phyloP scores from a whole-genome alignment of 1,284 basidiomycete genomes.

The Melampsora americana region DNA sequence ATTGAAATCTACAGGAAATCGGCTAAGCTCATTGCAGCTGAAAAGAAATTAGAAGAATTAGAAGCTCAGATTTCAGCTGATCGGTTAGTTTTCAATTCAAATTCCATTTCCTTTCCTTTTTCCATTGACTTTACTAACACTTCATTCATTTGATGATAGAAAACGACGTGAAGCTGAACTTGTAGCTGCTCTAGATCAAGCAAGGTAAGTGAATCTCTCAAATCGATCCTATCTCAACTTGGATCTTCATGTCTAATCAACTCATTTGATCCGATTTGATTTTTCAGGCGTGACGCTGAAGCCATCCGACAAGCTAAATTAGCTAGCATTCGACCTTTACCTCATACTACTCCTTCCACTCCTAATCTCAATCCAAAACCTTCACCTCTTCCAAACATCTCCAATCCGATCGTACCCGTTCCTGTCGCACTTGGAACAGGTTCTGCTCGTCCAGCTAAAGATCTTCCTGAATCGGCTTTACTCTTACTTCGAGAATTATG shows the following conservation, averaged over 20 bases:
- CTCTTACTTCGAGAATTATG: constrained; percentile 40
- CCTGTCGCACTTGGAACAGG: constrained; percentile 4
- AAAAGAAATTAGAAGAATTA: constrained; percentile 28
- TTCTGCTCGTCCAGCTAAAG: constrained; percentile 19
- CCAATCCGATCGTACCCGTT: background rate
- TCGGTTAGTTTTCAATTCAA: constrained; percentile 3
- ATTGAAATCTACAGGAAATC: constrained; percentile 27
- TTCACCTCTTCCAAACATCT: background rate
- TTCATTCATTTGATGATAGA: background rate
- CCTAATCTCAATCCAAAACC: constrained; percentile 6
- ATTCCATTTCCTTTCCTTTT: background rate
- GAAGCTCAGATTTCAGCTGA: constrained; percentile 34
- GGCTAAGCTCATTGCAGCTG: constrained; percentile 26
- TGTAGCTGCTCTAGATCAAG: constrained; percentile 33
- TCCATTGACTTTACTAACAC: background rate
- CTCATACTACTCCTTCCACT: constrained; percentile 5
- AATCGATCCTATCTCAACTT: background rate
- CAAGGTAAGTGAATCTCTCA: constrained; percentile 13
- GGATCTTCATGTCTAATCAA: background rate
- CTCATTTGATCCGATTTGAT: too few relatives aligned
- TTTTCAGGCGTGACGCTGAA: constrained; percentile 27
- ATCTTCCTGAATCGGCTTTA: constrained; percentile 26
- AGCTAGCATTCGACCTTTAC: background rate
- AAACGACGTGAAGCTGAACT: constrained; percentile 35
- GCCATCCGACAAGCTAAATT: constrained; percentile 26